Conservation (phyloP, 2,329 filamentous ascomycete genomes). For the Fusarium lyarnte region DNA sequence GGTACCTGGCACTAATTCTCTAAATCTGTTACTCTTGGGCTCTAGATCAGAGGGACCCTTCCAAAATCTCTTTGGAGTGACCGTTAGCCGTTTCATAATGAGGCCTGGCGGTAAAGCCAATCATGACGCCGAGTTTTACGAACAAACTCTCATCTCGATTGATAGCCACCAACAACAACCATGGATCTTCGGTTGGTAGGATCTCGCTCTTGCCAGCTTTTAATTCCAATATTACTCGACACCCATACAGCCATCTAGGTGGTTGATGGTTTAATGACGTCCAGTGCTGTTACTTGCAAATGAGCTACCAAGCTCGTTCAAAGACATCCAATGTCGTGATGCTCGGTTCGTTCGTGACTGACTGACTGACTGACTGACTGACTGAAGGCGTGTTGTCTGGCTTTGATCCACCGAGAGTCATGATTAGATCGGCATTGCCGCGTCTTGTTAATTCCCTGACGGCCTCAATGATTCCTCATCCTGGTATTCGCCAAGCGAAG, state of each 20-base stretch:
- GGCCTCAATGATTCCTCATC: neutral
- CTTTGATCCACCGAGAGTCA: neutral
- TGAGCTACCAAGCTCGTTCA: neutral
- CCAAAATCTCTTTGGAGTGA: conserved; percentile 11
- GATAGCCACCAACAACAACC: conserved; percentile 20
- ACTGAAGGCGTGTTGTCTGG: conserved; percentile 1
- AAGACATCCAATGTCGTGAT: neutral
- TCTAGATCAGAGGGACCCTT: neutral
- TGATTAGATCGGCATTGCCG: conserved; percentile 16
- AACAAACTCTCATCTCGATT: conserved; percentile 18
- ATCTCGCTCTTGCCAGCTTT: neutral
- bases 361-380: neutral
- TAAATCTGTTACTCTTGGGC: neutral
- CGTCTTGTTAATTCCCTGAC: neutral
- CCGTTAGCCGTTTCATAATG: conserved; percentile 15
- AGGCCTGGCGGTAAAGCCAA: conserved; percentile 13
- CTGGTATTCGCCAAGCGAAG: conserved; percentile 9
- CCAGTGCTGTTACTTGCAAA: neutral
- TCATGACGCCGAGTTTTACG: conserved; percentile 1
- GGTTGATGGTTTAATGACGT: conserved; percentile 7
- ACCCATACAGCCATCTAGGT: neutral
- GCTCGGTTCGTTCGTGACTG: neutral
- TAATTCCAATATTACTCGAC: neutral
- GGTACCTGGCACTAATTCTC: conserved; percentile 36
- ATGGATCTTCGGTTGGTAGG: neutral